Evolutionary conservation across 305 asterid species (phyloP).

Genomic region (Fraxinus albicans): DNA sequence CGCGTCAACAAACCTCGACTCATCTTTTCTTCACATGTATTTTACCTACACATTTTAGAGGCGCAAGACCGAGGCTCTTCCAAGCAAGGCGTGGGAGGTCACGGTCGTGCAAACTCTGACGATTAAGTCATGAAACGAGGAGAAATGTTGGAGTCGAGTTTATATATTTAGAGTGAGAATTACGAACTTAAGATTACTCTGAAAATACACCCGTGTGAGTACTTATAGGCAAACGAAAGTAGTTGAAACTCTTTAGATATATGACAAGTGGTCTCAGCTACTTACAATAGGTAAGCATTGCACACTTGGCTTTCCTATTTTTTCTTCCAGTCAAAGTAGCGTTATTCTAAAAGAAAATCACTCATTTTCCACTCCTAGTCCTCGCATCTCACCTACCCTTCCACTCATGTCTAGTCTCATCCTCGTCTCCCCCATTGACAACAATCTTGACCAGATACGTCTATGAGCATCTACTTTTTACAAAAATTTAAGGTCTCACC

Average conservation of each 20-base stretch:
- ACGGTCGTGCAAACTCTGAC: background rate
- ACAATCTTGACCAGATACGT: background rate
- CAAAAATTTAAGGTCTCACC: background rate
- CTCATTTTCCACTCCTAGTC: too few species aligned
- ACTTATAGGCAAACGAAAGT: too few species aligned
- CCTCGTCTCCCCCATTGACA: background rate
- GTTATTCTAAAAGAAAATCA: too few species aligned
- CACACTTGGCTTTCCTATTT: background rate
- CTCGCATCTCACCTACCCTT: too few species aligned
- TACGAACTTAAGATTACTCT: too few species aligned
- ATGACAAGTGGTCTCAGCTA: background rate
- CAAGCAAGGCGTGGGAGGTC: background rate
- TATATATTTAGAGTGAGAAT: background rate
- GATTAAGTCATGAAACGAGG: too few species aligned
- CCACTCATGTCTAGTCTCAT: too few species aligned
- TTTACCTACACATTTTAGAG: background rate
- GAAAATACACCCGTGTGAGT: background rate
- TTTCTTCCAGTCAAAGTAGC: background rate
- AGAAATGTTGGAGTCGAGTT: background rate
- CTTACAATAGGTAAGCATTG: background rate
- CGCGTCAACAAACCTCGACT: background rate
- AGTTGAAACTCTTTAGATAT: background rate
- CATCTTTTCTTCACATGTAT: background rate
- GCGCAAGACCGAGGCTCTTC: background rate
- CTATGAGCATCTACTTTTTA: background rate